Conservation (phyloP, 257 asterid species). For the Jacaranda mimosifolia region DNA sequence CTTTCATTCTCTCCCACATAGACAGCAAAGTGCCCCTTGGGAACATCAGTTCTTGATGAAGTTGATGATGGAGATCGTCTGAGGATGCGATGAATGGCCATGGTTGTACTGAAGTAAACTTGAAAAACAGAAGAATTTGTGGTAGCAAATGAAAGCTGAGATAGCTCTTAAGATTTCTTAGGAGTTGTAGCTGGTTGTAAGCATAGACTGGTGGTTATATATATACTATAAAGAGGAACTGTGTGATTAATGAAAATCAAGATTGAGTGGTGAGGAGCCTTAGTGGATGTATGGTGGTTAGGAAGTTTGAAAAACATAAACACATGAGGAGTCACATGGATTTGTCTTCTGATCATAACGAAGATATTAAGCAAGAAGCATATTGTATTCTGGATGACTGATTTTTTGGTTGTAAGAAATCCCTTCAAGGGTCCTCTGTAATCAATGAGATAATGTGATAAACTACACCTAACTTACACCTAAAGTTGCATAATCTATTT, state of each 20-base stretch:
- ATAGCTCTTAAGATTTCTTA: neutral
- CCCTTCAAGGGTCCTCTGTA: constrained; percentile 10
- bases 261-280: constrained; percentile 11
- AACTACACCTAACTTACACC: neutral
- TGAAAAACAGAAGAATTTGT: neutral
- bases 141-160: constrained; percentile 1
- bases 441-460: neutral
- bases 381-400: neutral
- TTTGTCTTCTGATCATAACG: constrained; percentile 28
- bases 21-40: constrained; percentile 36
- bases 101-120: neutral
- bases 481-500: neutral
- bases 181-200: neutral
- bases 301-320: neutral
- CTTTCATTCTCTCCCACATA: constrained; percentile 17
- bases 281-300: neutral
- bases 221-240: neutral
- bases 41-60: constrained; percentile 16
- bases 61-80: constrained; percentile 26
- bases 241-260: neutral
- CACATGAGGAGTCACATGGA: constrained; percentile 33
- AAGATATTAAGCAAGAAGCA: neutral
- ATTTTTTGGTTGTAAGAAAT: neutral
- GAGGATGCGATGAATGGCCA: constrained; percentile 33
- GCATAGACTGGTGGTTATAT: neutral